phyloP scores from a whole-genome alignment of 768 basidiomycete species.

The Tricholoma hemisulphureum region DNA sequence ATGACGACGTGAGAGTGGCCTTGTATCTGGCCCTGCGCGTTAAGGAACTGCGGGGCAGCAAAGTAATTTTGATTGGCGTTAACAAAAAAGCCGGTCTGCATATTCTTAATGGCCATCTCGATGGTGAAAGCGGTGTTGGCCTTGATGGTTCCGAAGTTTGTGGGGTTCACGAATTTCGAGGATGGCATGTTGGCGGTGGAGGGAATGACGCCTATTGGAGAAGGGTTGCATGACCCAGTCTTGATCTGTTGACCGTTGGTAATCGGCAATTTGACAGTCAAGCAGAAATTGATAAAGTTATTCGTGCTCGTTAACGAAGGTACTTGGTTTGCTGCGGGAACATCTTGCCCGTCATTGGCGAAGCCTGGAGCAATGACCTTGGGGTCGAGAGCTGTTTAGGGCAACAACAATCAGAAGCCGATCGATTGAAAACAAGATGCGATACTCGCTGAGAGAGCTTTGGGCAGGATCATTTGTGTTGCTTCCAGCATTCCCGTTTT shows the following conservation, averaged over 20 bases:
- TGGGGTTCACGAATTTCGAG: conserved; percentile 35
- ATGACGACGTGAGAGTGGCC: conserved; percentile 49
- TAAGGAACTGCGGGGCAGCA: conserved; percentile 45
- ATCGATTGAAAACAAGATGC: not conserved
- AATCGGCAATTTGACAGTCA: conserved; percentile 45
- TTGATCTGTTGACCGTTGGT: conserved; percentile 47
- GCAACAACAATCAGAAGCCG: not conserved
- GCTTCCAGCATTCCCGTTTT: conserved; percentile 18
- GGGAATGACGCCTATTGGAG: conserved; percentile 45
- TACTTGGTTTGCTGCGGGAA: conserved; percentile 37
- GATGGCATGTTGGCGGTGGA: conserved; percentile 40
- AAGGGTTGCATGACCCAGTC: conserved; percentile 24
- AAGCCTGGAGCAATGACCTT: conserved; percentile 28
- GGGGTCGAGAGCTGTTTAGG: conserved; percentile 23
- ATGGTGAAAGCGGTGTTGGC: conserved; percentile 45
- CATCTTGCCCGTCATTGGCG: conserved; percentile 26
- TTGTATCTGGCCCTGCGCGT: conserved; percentile 40
- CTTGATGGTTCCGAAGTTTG: conserved; percentile 38
- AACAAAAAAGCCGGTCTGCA: conserved; percentile 44
- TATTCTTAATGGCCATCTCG: conserved; percentile 33
- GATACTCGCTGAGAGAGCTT: conserved; percentile 34
- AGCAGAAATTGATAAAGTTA: conserved; percentile 52
- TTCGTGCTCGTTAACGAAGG: conserved; percentile 45
- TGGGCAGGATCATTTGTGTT: conserved; percentile 27
- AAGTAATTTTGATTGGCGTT: conserved; percentile 43